phyloP scores from a whole-genome alignment of 805 yeast species.

The Cyberlindnera suaveolens region DNA sequence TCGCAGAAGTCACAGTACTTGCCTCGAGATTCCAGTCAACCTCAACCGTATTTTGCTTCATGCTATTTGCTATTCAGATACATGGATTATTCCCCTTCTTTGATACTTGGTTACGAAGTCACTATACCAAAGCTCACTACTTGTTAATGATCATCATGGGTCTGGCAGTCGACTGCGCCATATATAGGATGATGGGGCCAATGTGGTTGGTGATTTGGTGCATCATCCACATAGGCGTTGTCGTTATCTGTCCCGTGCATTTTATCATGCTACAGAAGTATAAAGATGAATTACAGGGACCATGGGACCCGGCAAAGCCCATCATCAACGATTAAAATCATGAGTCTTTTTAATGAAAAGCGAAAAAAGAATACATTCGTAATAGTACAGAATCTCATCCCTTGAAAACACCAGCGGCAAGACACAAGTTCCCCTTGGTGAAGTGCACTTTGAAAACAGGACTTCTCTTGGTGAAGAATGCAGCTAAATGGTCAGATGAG shows the following conservation, averaged over 20 bases:
- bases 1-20: slow-evolving; percentile 81
- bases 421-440: slow-evolving; percentile 82
- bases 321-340: slow-evolving; percentile 19
- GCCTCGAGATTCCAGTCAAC: slow-evolving; percentile 82
- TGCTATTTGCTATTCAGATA: slow-evolving; percentile 63
- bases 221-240: slow-evolving; percentile 38
- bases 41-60: slow-evolving; percentile 75
- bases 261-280: slow-evolving; percentile 68
- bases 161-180: slow-evolving; percentile 26
- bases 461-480: slow-evolving; percentile 87
- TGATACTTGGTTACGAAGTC: slow-evolving; percentile 49
- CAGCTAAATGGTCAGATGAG: slow-evolving; percentile 85
- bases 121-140: slow-evolving; percentile 17
- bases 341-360: neutral
- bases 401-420: slow-evolving; percentile 85
- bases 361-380: neutral
- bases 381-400: slow-evolving; percentile 9
- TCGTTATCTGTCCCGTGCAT: slow-evolving; percentile 60
- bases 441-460: slow-evolving; percentile 92
- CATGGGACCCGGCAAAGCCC: slow-evolving; percentile 89
- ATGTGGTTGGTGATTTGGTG: slow-evolving; percentile 45
- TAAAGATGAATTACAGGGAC: slow-evolving; percentile 83
- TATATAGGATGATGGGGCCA: slow-evolving; percentile 34
- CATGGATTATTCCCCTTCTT: slow-evolving; percentile 71
- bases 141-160: slow-evolving; percentile 5